Percentiles rank a stretch among this genome's conserved stretches.
These are phyloP conservation scores for Laetiporus sulphureus DNA, from an alignment of 1,284 basidiomycete species.

Conservation along the genomic window DNA sequence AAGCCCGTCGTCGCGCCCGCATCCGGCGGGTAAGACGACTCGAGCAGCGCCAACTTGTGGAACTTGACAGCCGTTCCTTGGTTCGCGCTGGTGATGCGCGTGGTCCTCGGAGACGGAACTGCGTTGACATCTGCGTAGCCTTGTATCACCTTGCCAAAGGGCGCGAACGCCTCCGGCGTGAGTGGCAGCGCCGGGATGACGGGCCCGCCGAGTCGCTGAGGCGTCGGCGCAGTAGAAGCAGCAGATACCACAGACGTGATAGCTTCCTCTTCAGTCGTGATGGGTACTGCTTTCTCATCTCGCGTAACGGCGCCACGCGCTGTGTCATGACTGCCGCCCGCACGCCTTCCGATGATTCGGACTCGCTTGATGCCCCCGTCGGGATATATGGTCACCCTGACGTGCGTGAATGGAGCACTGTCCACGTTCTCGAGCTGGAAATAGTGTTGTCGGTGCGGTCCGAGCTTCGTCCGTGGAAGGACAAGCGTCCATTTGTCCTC, in stretches of 20 bases:
- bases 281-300: conserved; percentile 1
- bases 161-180: conserved; percentile 74
- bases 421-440: conserved; percentile 72
- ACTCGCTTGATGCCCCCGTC: conserved; percentile 96
- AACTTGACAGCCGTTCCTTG: conserved; percentile 86
- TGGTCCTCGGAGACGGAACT: conserved; percentile 49
- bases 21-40: conserved; percentile 54
- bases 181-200: conserved; percentile 67
- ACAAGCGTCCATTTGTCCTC: conserved; percentile 67
- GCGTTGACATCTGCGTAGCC: conserved; percentile 65
- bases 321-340: conserved; percentile 1
- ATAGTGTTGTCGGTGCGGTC: conserved; percentile 87
- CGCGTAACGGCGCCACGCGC: conserved; percentile 7
- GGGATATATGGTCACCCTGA: conserved; percentile 86
- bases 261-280: conserved; percentile 4
- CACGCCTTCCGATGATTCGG: conserved; percentile 67
- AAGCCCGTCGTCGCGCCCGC: conserved; percentile 54
- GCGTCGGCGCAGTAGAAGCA: not conserved
- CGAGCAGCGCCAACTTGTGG: conserved; percentile 73
- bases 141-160: conserved; percentile 85
- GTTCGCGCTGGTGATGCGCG: conserved; percentile 76
- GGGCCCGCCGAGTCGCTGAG: conserved; percentile 16
- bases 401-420: conserved; percentile 68
- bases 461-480: conserved; percentile 74
- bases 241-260: conserved; percentile 7